phyloP scores from a whole-genome alignment of 768 basidiomycete genomes.

The Russula sp. region DNA sequence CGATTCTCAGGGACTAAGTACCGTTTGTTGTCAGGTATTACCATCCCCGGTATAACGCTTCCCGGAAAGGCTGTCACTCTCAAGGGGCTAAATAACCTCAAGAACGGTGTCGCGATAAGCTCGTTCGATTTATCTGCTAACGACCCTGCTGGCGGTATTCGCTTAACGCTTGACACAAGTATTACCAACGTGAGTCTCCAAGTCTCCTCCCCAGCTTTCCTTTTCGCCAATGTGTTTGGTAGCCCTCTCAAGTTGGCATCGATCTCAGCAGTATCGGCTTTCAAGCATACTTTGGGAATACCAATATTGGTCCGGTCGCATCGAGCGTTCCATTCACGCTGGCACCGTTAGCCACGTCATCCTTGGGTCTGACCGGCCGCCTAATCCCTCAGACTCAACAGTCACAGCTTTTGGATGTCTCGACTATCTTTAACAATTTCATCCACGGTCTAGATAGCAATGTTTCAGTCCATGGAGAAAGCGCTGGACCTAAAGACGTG shows the following conservation, averaged over 20 bases:
- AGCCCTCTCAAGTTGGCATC: constrained; percentile 76
- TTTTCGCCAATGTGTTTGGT: constrained; percentile 16
- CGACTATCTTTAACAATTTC: constrained; percentile 64
- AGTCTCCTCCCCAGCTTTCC: neutral
- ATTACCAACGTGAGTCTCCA: constrained; percentile 48
- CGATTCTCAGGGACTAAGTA: neutral
- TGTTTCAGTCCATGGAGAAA: constrained; percentile 52
- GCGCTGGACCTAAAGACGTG: constrained; percentile 54
- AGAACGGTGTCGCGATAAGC: constrained; percentile 55
- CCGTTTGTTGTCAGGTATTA: constrained; percentile 40
- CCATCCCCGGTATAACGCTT: constrained; percentile 50
- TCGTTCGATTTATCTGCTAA: constrained; percentile 65
- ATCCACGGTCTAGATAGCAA: constrained; percentile 59
- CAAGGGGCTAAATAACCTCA: constrained; percentile 65
- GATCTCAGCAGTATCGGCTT: constrained; percentile 56
- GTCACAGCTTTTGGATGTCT: constrained; percentile 52
- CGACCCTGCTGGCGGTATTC: constrained; percentile 67
- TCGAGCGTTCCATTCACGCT: constrained; percentile 48
- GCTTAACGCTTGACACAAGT: constrained; percentile 55
- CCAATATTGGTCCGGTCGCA: constrained; percentile 54
- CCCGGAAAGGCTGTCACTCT: constrained; percentile 53
- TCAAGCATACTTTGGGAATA: constrained; percentile 46
- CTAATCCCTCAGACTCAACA: constrained; percentile 53
- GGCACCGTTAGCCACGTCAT: constrained; percentile 45
- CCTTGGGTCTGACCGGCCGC: constrained; percentile 53